Base-by-base conservation (phyloP, 129 eudicot genomes). In the Flaveria robusta region DNA sequence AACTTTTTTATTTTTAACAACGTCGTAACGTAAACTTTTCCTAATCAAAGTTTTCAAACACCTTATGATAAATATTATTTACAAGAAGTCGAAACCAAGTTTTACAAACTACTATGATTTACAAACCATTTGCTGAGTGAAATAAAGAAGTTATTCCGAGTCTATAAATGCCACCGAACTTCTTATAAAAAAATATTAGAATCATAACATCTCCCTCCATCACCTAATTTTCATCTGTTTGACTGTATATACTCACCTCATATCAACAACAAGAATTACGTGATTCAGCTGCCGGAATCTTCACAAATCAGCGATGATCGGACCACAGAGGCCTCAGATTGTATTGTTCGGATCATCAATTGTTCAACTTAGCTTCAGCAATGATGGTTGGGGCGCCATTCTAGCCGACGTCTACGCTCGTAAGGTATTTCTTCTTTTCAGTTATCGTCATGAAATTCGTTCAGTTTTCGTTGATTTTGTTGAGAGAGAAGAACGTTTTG, bases 311-410 rank as follows among this genome's bases (percentile, higher is more conserved):
- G 71, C 74, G 16, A 93, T 93, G 98, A 85, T 85, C 29, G 98
- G 98, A 75, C 97, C 96, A 27, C 49, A 66, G 52, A 82, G 98
- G 85, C 97, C 97, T 0, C 89, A 88, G 83, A 81, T 93, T 22
- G 97, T 93, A 54, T 58, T 93, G 22, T 93, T 93, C 68, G 98
- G 98, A 84, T 93, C 98, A 16, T 93, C 98, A 9, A 91, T 93
- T 4, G 98, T 93, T 69, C 98, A 93, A 84, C 83, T 88, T 54
- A 90, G 98, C 72, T 91, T 83, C 88, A 84, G 96, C 81, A 87
- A 93, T 83, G 93, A 88, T 59, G 97, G 98, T 71, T 93, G 98
- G 98, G 98, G 96, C 16, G 83, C 98, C 73, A 87, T 72, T 78
- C 97, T 93, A 69, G 79, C 98, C 49, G 98, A 93, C 29, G 68